Evolutionary conservation across 1,284 basidiomycete species (phyloP).

Genomic region (Spongiforma sp.): DNA sequence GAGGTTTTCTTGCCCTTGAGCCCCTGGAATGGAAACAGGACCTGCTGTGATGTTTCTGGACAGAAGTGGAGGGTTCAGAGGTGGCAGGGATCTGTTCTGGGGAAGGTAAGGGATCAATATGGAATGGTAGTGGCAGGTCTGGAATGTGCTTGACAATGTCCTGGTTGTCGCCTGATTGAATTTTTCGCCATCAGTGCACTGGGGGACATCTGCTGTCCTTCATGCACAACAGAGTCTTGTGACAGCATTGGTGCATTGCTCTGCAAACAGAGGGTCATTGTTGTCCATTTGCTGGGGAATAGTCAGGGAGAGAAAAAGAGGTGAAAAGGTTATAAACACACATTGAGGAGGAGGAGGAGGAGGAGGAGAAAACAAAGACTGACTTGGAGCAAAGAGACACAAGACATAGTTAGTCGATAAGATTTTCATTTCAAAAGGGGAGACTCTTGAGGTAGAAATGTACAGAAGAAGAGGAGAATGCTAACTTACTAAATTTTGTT

Average conservation of each 20-base stretch:
- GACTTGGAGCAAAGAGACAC: constrained; percentile 25
- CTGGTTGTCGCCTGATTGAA: constrained; percentile 43
- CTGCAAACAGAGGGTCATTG: constrained; percentile 59
- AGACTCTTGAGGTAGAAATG: too few species aligned
- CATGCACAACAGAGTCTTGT: constrained; percentile 88
- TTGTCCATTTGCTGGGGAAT: constrained; percentile 21
- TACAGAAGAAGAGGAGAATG: too few species aligned
- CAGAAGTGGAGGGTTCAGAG: constrained; percentile 43
- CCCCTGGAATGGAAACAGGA: constrained; percentile 78
- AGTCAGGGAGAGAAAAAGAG: not conserved
- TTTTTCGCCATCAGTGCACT: constrained; percentile 81
- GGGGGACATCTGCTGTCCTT: constrained; percentile 85
- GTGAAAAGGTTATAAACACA: not conserved
- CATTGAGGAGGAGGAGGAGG: not conserved
- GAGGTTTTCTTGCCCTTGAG: constrained; percentile 65
- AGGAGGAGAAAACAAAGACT: too few species aligned
- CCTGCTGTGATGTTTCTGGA: constrained; percentile 67
- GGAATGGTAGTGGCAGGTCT: too few species aligned
- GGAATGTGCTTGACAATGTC: constrained; percentile 31
- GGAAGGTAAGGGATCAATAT: too few species aligned
- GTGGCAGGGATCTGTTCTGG: constrained; percentile 37
- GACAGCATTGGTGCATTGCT: constrained; percentile 82
- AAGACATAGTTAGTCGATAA: constrained; percentile 34
- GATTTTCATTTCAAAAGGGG: too few species aligned
- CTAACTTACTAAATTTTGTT: too few species aligned